Conservation (phyloP, 345 rosid genomes). For the Eucalyptus microcorys region DNA sequence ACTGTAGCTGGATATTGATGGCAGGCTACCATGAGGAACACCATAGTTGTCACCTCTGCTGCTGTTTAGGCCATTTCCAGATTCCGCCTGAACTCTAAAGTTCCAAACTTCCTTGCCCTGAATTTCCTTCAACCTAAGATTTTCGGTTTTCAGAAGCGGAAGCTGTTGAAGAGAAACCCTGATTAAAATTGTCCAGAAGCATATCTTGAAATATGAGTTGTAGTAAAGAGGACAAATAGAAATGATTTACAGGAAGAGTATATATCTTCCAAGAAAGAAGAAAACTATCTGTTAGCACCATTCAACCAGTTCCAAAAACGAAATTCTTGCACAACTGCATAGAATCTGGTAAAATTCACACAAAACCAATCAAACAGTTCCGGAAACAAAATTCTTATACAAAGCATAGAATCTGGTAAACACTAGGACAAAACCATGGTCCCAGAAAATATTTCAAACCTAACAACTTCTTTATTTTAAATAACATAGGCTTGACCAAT, state of each 20-base stretch:
- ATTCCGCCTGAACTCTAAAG: constrained; percentile 6
- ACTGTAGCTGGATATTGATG: constrained; percentile 4
- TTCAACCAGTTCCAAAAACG: not conserved
- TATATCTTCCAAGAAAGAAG: not conserved
- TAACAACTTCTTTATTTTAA: not conserved
- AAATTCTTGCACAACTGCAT: not conserved
- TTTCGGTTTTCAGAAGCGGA: constrained; percentile 41
- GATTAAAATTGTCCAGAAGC: not conserved
- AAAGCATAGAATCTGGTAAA: not conserved
- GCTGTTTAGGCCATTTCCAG: not conserved
- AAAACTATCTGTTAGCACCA: not conserved
- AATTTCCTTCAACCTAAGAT: constrained; percentile 31
- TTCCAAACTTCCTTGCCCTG: constrained; percentile 13
- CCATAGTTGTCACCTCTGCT: constrained; percentile 1
- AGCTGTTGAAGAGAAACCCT: constrained; percentile 18
- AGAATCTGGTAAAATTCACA: not conserved
- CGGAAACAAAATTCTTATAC: not conserved
- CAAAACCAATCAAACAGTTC: not conserved
- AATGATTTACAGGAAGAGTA: not conserved
- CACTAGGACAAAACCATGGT: not conserved
- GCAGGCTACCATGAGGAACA: not conserved
- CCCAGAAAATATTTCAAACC: not conserved
- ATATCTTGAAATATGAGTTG: not conserved
- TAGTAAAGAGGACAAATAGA: not conserved
- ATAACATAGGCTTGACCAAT: not conserved